Base-by-base conservation (phyloP, 176 grass and related monocot genomes). In the Thalia dealbata region DNA sequence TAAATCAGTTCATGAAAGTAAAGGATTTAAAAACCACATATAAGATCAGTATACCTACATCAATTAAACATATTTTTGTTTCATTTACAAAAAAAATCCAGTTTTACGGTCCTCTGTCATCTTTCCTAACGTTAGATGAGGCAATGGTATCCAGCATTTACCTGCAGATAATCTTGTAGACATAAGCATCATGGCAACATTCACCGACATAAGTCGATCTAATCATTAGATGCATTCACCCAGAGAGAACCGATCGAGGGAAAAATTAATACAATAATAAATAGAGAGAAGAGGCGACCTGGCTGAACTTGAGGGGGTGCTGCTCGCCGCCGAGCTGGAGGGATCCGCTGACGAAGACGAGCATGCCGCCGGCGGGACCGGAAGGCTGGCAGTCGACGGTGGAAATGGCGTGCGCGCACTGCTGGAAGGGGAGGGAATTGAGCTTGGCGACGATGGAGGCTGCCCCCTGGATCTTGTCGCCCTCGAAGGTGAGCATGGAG, bases 261-360 rank as follows among this genome's bases (percentile, higher is more conserved):
- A 11, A 64, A 14, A 12, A 63, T 26, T 26, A 26, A 64, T 3
- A 30, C 14, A 0, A 32, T 3, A 71, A 27, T 5, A 12, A 2
- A 10, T 48, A 48, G 68, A 71, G 10, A 71, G 14, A 1, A 3
- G n/a, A 14, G 23, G 10, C 50, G 21, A 71, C 69, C 69, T 71
- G 69, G 69, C 69, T 71, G 69, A 71, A 71, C 45, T 71, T 71
- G 69, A 71, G 69, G n/a, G 69, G 4, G 45, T 71, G 69, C 43
- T 71, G 69, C 69, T 71, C 69, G 46, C 69, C 69, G 24, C n/a
- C 46, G 46, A 71, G 69, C 43, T 71, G 69, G n/a, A 71, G 69
- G 24, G 69, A 71, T 19, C 69, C 69, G 69, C 44, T 28, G 24
- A 71, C 69, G 46, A 71, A 71, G 69, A 71, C 69, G 6, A 71